Evolutionary conservation across 139 green algal species (phyloP).

Genomic region (Chlorella sp.): DNA sequence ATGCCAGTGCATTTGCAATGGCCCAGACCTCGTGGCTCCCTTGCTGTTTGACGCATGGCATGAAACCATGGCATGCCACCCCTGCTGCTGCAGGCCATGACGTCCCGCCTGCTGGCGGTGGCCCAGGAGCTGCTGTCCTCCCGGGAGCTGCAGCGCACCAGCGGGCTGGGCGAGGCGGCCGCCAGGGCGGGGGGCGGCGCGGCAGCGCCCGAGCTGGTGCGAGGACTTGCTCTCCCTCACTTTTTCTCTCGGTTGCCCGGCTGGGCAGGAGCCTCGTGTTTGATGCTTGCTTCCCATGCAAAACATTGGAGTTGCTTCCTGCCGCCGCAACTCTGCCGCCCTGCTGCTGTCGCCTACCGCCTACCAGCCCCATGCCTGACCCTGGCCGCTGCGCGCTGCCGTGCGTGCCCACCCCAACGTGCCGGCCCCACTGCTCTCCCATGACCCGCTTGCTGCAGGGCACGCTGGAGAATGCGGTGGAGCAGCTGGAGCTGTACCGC

Average conservation of each 20-base stretch:
- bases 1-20: too few species aligned
- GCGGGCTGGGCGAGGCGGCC: background rate
- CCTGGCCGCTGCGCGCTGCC: too few species aligned
- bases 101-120: conserved; percentile 44
- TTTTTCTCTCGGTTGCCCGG: background rate
- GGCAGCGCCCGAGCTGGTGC: background rate
- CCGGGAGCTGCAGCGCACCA: conserved; percentile 35
- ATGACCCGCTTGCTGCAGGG: conserved; percentile 5
- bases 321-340: too few species aligned
- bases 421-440: too few species aligned
- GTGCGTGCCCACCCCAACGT: too few species aligned
- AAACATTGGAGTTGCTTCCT: too few species aligned
- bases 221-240: background rate
- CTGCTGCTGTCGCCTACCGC: background rate
- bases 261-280: background rate
- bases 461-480: conserved; percentile 27
- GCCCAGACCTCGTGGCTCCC: too few species aligned
- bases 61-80: too few species aligned
- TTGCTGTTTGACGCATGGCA: too few species aligned
- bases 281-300: background rate
- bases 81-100: conserved; percentile 43
- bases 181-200: background rate
- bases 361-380: background rate
- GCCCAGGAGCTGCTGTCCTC: conserved; percentile 50
- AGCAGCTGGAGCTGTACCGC: conserved; percentile 67